Conservation (phyloP, 1,284 basidiomycete genomes). For the Cryptococcus floricola region DNA sequence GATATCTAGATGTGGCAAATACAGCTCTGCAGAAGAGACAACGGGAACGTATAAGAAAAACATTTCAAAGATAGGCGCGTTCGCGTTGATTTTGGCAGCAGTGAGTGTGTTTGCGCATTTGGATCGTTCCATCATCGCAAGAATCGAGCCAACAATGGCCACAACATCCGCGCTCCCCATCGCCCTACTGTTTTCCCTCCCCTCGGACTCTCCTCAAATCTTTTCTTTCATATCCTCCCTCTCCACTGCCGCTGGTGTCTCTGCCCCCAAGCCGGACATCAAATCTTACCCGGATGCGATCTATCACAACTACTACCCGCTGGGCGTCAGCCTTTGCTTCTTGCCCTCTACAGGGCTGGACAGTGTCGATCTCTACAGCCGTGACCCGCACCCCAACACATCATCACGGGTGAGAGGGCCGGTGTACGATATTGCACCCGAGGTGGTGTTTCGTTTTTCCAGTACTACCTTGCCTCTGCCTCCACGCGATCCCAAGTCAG, state of each 20-base stretch:
- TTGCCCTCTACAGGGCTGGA: slow-evolving; percentile 65
- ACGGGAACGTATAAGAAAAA: no score
- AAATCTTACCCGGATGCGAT: slow-evolving; percentile 75
- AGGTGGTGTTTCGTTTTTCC: slow-evolving; percentile 56
- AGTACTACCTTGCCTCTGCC: slow-evolving; percentile 51
- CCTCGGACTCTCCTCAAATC: slow-evolving; percentile 10
- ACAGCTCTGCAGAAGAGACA: no score
- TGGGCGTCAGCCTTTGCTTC: slow-evolving; percentile 70
- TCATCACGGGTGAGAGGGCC: not conserved
- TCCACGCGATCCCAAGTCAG: slow-evolving; percentile 15
- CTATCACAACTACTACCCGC: slow-evolving; percentile 73
- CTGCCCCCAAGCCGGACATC: slow-evolving; percentile 54
- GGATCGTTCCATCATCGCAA: not conserved
- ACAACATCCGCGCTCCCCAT: slow-evolving; percentile 3
- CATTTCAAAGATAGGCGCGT: no score
- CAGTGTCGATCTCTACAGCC: slow-evolving; percentile 76
- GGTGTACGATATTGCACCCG: slow-evolving; percentile 28
- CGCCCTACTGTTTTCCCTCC: slow-evolving; percentile 10
- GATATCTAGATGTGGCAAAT: no score
- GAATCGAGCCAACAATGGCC: not conserved
- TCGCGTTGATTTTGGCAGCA: not conserved
- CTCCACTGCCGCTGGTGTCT: slow-evolving; percentile 3
- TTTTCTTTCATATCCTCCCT: slow-evolving; percentile 7
- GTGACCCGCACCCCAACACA: slow-evolving; percentile 1
- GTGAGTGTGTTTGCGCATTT: not conserved